phyloP scores from a whole-genome alignment of 495 filamentous ascomycete species.

The Aspergillus steynii region DNA sequence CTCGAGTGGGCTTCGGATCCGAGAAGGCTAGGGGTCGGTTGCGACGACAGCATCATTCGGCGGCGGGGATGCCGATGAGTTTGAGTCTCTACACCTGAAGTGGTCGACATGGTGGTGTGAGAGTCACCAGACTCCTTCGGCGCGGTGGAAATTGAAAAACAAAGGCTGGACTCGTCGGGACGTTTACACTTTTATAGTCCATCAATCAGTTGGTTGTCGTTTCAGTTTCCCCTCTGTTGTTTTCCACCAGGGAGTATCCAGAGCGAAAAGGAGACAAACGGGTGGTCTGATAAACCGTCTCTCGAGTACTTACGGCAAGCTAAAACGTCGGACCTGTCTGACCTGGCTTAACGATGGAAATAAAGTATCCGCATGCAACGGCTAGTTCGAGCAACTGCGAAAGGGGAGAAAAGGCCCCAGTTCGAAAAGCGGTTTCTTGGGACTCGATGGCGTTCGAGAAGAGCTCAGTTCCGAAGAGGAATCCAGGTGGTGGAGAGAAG shows the following conservation, averaged over 20 bases:
- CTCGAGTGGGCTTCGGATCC: slow-evolving; percentile 24
- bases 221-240: not conserved
- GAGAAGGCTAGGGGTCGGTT: not conserved
- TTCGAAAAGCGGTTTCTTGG: not conserved
- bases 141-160: slow-evolving; percentile 22
- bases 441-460: slow-evolving; percentile 1
- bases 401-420: not conserved
- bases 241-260: not conserved
- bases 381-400: not conserved
- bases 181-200: not conserved
- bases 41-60: slow-evolving; percentile 30
- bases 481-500: slow-evolving; percentile 9
- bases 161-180: not conserved
- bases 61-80: slow-evolving; percentile 32
- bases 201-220: not conserved
- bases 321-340: not conserved
- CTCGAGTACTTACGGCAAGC: not conserved
- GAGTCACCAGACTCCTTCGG: not conserved
- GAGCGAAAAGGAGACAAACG: not conserved
- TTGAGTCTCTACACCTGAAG: not conserved
- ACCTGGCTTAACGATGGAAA: not conserved
- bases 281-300: not conserved
- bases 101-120: slow-evolving; percentile 8
- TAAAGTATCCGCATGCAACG: not conserved
- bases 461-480: not conserved